phyloP scores from a whole-genome alignment of 2,329 filamentous ascomycete genomes.

The Beauveria bassiana region DNA sequence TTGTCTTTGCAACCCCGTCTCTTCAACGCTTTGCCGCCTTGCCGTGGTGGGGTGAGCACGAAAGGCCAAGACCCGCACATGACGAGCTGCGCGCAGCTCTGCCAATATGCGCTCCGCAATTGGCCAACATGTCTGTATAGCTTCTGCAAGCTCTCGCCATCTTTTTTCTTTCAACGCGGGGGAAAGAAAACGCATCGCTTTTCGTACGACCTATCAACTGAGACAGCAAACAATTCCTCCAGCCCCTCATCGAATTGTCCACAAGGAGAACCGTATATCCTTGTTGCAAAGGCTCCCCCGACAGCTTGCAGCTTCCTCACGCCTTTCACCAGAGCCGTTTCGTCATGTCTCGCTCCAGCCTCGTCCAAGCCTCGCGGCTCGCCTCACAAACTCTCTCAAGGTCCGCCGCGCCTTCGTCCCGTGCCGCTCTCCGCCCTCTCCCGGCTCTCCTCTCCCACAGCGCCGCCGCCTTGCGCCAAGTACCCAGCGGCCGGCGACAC shows the following conservation, averaged over 20 bases:
- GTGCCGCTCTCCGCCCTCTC: conserved; percentile 14
- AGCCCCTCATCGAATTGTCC: background rate
- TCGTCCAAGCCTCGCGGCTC: conserved; percentile 31
- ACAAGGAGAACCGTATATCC: background rate
- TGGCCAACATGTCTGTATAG: background rate
- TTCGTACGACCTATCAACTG: background rate
- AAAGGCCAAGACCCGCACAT: conserved; percentile 5
- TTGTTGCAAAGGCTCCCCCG: background rate
- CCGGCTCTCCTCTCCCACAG: conserved; percentile 2
- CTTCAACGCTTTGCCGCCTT: background rate
- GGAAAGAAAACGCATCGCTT: background rate
- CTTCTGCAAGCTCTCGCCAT: background rate
- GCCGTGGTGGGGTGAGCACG: background rate
- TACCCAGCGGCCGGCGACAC: conserved; percentile 12
- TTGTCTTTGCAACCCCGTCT: background rate
- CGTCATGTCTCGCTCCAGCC: conserved; percentile 24
- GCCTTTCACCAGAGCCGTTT: background rate
- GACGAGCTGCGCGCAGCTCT: conserved; percentile 3
- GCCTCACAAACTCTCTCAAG: conserved; percentile 26
- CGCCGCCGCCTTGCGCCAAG: background rate
- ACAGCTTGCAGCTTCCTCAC: background rate
- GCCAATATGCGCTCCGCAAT: conserved; percentile 9
- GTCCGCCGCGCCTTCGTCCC: conserved; percentile 16
- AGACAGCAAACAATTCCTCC: background rate
- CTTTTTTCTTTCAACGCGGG: background rate